A percentile compares a stretch with the other conserved stretches of the same genome.
Evolutionary conservation across 192 early-diverging fungal species (phyloP).

Genomic region (Coemansia sp.): DNA sequence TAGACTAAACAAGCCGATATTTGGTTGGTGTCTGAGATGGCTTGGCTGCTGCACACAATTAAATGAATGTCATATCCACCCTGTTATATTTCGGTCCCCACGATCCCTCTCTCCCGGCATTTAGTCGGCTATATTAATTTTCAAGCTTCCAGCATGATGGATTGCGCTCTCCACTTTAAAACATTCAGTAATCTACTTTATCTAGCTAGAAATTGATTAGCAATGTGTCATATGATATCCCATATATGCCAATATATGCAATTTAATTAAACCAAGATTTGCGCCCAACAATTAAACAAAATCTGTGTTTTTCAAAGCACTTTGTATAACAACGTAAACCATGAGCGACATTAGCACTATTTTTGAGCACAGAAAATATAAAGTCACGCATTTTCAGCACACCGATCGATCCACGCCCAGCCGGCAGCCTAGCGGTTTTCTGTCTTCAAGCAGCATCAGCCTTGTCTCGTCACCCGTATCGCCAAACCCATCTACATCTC

Average conservation of each 20-base stretch:
- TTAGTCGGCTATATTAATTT: too few species aligned
- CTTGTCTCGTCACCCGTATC: not conserved
- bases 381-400: not conserved
- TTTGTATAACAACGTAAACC: not conserved
- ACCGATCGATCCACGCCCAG: not conserved
- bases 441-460: not conserved
- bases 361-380: constrained; percentile 1
- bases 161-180: too few species aligned
- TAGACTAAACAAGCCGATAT: not conserved
- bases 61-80: not conserved
- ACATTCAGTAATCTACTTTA: too few species aligned
- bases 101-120: not conserved
- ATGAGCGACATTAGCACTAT: not conserved
- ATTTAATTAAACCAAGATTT: not conserved
- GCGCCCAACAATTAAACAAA: not conserved
- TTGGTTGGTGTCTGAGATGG: not conserved
- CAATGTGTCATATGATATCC: not conserved
- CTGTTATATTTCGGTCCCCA: not conserved
- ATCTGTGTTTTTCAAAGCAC: not conserved
- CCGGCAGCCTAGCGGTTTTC: not conserved
- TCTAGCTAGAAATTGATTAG: not conserved
- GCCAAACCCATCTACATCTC: not conserved
- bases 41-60: not conserved
- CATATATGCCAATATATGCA: not conserved
- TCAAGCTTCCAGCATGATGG: too few species aligned